Base-by-base conservation (phyloP, 2,329 filamentous ascomycete genomes). In the Trichoderma brevicompactum region DNA sequence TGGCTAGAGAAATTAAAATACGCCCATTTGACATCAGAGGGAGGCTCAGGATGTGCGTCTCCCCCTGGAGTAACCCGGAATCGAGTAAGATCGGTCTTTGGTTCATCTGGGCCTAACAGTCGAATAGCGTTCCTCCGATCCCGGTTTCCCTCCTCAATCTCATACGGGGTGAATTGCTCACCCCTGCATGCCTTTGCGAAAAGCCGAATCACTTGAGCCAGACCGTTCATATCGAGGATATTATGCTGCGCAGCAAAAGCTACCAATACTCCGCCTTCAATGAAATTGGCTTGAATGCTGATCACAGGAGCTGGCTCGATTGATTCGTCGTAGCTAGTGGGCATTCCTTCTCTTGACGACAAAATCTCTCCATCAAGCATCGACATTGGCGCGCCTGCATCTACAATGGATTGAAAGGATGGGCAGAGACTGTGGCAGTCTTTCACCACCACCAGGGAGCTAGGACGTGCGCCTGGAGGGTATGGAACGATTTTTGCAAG, bases 151-250 rank as follows among this genome's bases (percentile, higher is more conserved):
- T 53, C 32, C 50, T 53, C 50, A 9, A 53, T 15, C 34, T 36
- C 50, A 13, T 15, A 36, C 8, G 17, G 50, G 15, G 50, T 36
- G n/a, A 53, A 38, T 6, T 32, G 17, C 34, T 53, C 50, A 2
- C 34, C 50, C n/a, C 50, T 15, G 50, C n/a, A 38, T 4, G 15
- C 50, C 9, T 23, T 53, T 53, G 50, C 50, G 34, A 53, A 53
- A 2, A 53, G 50, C 34, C 50, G 50, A 53, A 53, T 53, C 15
- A 38, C 6, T 8, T 53, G 50, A 6, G 15, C 50, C 1, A 38
- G 32, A n/a, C 50, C 50, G n/a, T 53, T 53, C 50, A 53, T 53
- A n/a, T 53, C 50, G 9, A 36, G n/a, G 32, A 53, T 53, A n/a
- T 53, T 53, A 17, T 53, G 50, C 34, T 53, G 50, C 8, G 32